Percentiles rank a stretch among this genome's conserved stretches.
Evolutionary conservation across 768 basidiomycete species (phyloP).

Genomic region (Rhizopogon salebrosus): DNA sequence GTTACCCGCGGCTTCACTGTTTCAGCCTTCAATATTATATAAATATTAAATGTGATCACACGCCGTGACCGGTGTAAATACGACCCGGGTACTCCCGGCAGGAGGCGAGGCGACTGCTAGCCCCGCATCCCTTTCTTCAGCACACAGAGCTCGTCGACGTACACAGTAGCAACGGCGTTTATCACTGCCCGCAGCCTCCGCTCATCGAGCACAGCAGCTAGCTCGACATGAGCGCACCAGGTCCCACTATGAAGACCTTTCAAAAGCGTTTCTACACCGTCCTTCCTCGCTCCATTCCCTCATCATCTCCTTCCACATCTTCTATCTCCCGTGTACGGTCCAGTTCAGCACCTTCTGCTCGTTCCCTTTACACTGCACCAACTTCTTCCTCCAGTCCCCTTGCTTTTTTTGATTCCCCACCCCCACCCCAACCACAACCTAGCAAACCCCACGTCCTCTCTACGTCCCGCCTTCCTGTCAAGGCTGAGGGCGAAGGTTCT

Average conservation of each 20-base stretch:
- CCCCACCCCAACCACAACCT: slow-evolving; percentile 30
- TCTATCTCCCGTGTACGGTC: slow-evolving; percentile 38
- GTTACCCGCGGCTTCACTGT: too few relatives aligned
- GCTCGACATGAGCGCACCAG: slow-evolving; percentile 28
- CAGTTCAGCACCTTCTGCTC: slow-evolving; percentile 33
- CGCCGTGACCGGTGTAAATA: neutral
- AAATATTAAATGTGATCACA: too few relatives aligned
- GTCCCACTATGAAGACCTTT: slow-evolving; percentile 42
- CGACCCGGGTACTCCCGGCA: neutral
- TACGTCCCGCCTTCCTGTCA: slow-evolving; percentile 39
- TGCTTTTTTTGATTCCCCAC: slow-evolving; percentile 37
- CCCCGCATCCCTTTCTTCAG: neutral
- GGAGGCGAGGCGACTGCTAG: neutral
- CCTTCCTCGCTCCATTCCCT: slow-evolving; percentile 30
- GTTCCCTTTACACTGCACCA: slow-evolving; percentile 37
- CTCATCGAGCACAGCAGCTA: neutral
- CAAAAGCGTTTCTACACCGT: slow-evolving; percentile 48
- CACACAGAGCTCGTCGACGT: neutral
- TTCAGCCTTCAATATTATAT: too few relatives aligned
- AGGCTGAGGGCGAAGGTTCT: slow-evolving; percentile 42
- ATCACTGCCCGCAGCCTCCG: neutral
- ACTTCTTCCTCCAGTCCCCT: slow-evolving; percentile 25
- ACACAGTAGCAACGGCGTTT: neutral
- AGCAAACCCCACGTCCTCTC: slow-evolving; percentile 34
- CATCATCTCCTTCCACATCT: slow-evolving; percentile 23